phyloP scores from a whole-genome alignment of 495 filamentous ascomycete species.

The Tuber magnatum region DNA sequence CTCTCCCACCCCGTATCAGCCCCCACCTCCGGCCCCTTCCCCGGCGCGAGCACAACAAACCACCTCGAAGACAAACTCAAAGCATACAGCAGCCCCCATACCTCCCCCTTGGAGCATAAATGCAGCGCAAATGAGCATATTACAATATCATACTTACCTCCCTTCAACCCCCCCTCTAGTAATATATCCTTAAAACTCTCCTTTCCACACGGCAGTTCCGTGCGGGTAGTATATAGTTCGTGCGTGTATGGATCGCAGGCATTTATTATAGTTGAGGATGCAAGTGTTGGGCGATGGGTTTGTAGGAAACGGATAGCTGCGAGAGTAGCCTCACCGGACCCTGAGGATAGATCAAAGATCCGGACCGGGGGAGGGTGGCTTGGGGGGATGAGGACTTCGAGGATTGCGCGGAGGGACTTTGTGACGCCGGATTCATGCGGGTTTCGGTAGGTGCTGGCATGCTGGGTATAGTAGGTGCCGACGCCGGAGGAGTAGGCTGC shows the following conservation, averaged over 20 bases:
- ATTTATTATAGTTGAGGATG: constrained; percentile 9
- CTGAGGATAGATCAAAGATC: constrained; percentile 31
- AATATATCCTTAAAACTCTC: constrained; percentile 29
- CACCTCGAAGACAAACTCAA: constrained; percentile 23
- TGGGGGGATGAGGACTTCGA: constrained; percentile 13
- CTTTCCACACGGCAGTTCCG: constrained; percentile 26
- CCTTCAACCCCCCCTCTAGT: constrained; percentile 14
- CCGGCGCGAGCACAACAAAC: constrained; percentile 34
- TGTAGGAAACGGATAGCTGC: constrained; percentile 21
- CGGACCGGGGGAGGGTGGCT: constrained; percentile 9
- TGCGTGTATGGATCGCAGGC: constrained; percentile 32
- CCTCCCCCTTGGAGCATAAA: constrained; percentile 24
- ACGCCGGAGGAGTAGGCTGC: constrained; percentile 38
- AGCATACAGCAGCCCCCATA: constrained; percentile 29
- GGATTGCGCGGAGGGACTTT: constrained; percentile 34
- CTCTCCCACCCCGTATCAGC: constrained; percentile 36
- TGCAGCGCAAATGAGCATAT: constrained; percentile 34
- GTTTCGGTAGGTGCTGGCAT: constrained; percentile 31
- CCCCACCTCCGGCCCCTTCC: constrained; percentile 33
- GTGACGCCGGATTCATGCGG: constrained; percentile 34
- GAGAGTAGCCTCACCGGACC: constrained; percentile 32
- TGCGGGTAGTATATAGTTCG: constrained; percentile 25
- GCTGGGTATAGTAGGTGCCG: constrained; percentile 31
- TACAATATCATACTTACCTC: constrained; percentile 23
- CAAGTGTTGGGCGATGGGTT: constrained; percentile 7